phyloP scores from a whole-genome alignment of 2,329 filamentous ascomycete species.

The Alternaria longipes region DNA sequence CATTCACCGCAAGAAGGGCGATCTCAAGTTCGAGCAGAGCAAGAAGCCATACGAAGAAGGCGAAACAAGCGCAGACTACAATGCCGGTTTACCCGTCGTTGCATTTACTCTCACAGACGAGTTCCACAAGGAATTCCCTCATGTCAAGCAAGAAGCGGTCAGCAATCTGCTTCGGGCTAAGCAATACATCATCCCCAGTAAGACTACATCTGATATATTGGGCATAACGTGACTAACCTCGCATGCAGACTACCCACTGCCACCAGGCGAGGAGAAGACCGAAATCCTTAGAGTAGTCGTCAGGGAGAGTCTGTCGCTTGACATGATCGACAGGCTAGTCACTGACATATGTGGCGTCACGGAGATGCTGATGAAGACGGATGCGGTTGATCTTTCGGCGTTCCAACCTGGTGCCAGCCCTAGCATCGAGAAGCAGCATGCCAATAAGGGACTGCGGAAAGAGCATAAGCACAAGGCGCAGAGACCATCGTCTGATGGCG shows the following conservation, averaged over 20 bases:
- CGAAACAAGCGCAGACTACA: conserved; percentile 66
- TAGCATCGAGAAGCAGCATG: conserved; percentile 56
- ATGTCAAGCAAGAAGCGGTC: conserved; percentile 71
- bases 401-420: conserved; percentile 54
- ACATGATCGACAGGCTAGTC: conserved; percentile 70
- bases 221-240: conserved; percentile 20
- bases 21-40: conserved; percentile 53
- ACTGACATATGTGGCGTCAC: conserved; percentile 69
- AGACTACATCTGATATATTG: conserved; percentile 27
- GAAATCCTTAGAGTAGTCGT: conserved; percentile 75
- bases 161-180: conserved; percentile 70
- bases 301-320: conserved; percentile 73
- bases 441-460: conserved; percentile 46
- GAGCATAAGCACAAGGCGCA: conserved; percentile 57
- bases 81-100: conserved; percentile 73
- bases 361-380: conserved; percentile 66
- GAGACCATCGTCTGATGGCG: conserved; percentile 57
- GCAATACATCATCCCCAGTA: conserved; percentile 75
- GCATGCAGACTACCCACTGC: conserved; percentile 68
- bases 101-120: conserved; percentile 70
- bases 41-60: conserved; percentile 56
- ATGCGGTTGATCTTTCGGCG: conserved; percentile 61
- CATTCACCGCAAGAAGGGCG: conserved; percentile 68
- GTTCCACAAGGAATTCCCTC: conserved; percentile 66
- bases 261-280: conserved; percentile 67